Evolutionary conservation across 768 basidiomycete genomes (phyloP), one percentile per base, ranked within the genome.

Genomic region (Boletus rufocinnamomeus): DNA sequence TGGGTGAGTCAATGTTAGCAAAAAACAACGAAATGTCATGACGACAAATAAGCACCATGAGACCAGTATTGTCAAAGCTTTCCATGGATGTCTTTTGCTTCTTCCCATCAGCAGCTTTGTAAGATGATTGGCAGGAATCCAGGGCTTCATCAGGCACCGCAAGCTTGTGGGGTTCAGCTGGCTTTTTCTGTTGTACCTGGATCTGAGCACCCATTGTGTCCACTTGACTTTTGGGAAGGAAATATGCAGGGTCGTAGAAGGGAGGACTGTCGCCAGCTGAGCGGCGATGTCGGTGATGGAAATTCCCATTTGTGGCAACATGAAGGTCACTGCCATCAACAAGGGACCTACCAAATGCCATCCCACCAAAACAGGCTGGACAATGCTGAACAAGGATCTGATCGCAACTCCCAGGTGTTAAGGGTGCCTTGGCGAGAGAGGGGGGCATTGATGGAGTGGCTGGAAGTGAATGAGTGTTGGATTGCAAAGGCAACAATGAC

Each of bases 31-130:
- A 75, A 19, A 81, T 77, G 50, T 81, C 71, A 7, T 59, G 58
- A 8, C 69, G 56, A 58, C 77, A 79, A 0, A 76, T 72, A 0
- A 79, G 60, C 0, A 71, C 72, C 72, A 80, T 79, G 34, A 76
- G n/a, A n/a, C n/a, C n/a, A n/a, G n/a, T n/a, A n/a, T n/a, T n/a
- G n/a, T n/a, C n/a, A n/a, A n/a, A n/a, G n/a, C 55, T 56, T 8
- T 67, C 62, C 16, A 60, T 65, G 7, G 55, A 55, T 0, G 70
- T 25, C 19, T 61, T 61, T 13, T 61, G 37, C 19, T 61, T 59
- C 38, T 61, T 47, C 1, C 57, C 50, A 34, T 56, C 23, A 0
- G 55, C 30, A 5, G 41, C 59, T 27, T 59, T 30, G 6, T 59
- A 56, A 3, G 71, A 67, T 2, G 58, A n/a, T 52, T 78, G 47